Evolutionary conservation across 257 asterid species (phyloP), one percentile per base, ranked within the genome.

Genomic region (Solanum ahanhuiri): DNA sequence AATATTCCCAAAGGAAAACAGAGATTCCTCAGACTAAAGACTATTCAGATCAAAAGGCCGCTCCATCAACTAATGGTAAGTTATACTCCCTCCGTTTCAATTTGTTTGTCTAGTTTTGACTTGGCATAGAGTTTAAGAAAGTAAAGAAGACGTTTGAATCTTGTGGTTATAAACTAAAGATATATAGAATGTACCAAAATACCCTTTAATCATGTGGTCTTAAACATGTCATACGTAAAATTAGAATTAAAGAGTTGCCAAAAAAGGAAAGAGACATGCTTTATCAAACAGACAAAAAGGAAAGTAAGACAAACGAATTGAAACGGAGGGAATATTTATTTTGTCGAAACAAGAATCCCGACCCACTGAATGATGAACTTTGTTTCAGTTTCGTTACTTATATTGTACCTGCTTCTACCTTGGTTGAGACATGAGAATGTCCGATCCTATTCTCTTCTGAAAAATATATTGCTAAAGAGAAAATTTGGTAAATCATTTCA

Each of bases 61-160:
- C 90, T 85, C 84, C 89, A 87, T 73, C 92, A 72, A 86, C 90
- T 48, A 81, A 48, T 85, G 98, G 98, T 95, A 76, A 86, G 91
- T 86, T 83, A 66, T 48, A 67, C 33, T 64, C 33, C 71, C 4
- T 64, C 18, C 4, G 9, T 64, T 64, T 64, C 31, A 64, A 23
- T 23, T n/a, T 64, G 71, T 64, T 23, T 11, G 9, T 64, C 9
- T 64, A 25, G 17, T 64, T 64, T 23, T 64, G 71, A 64, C 33
- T 64, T 64, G 71, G 33, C 18, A n/a, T 12, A 64, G 33, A 64
- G 71, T 64, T 23, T 64, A 23, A 64, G 71, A 63, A 23, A 63
- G 71, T 23, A 64, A 64, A 23, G 33, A 64, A 64, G 33, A 64
- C 0, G 1, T 64, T 11, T 64, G 33, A 23, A 64, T 18, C 23